Conservation (phyloP, 2,329 filamentous ascomycete genomes). For the Penicillium hordei region DNA sequence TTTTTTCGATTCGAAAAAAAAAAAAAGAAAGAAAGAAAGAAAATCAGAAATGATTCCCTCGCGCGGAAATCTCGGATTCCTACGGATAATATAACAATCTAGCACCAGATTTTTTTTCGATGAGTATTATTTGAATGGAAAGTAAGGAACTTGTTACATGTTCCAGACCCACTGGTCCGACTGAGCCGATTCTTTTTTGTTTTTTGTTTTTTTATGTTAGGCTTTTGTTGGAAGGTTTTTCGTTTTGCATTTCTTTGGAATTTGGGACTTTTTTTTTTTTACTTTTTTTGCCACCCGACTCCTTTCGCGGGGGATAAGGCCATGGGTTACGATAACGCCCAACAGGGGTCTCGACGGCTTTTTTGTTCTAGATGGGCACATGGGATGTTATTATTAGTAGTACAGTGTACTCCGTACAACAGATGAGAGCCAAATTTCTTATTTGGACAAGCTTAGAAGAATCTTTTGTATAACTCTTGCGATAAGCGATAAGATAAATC, state of each 20-base stretch:
- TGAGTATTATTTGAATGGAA: background rate
- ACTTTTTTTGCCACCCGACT: conserved; percentile 4
- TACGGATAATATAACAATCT: background rate
- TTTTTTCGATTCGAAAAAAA: background rate
- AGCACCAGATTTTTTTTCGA: background rate
- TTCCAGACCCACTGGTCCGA: background rate
- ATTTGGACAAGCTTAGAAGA: background rate
- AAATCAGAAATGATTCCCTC: background rate
- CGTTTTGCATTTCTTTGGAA: background rate
- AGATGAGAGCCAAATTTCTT: background rate
- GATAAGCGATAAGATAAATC: conserved; percentile 12
- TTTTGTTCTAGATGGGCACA: background rate
- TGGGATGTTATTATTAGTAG: background rate
- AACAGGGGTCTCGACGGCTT: background rate
- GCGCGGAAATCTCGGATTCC: background rate
- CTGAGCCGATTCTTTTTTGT: background rate
- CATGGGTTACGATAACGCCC: background rate
- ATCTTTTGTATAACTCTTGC: background rate
- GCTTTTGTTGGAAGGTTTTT: background rate
- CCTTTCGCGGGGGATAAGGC: conserved; percentile 13
- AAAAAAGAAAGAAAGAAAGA: background rate
- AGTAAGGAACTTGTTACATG: background rate
- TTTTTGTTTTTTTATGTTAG: background rate
- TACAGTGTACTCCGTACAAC: background rate
- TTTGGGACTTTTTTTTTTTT: background rate